Base-by-base conservation (phyloP, 805 yeast species). In the Debaryomyces hansenii region DNA sequence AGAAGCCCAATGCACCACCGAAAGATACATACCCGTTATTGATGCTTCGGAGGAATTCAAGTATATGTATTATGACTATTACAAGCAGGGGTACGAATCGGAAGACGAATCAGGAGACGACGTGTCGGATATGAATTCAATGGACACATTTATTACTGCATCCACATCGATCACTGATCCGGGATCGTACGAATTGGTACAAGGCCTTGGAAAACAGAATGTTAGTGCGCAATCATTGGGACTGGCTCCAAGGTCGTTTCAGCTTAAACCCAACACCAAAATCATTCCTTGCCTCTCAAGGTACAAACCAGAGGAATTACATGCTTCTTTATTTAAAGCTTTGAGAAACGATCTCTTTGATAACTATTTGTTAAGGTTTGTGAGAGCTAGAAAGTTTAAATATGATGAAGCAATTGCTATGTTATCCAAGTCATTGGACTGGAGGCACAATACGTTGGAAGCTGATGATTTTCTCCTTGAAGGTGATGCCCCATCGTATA, bases 361-460 rank as follows among this genome's bases (percentile, higher is more conserved):
- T 65, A 85, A 87, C 56, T 66, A 84, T 54, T 42, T 89, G 27
- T 73, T 91, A 58, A 78, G 96, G 57, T 91, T 85, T 58, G 67
- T 88, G 20, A 77, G 96, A 55, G 97, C 97, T 33, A 83, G 97
- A 67, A 90, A 90, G 67, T 90, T 90, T 84, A 82, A 86, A 53
- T 74, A 83, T 18, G 84, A 82, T 54, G 80, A 83, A 58, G 76
- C 90, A 0, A 62, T 87, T 46, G 70, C 72, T 16, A 90, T 90
- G 96, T 59, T 89, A 42, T 74, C 84, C n/a, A 73, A 78, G 50
- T 84, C 95, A 5, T 63, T 89, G 54, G 74, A 78, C 50, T 91
- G 97, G 96, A 82, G 97, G 60, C 51, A 71, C 12, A 73, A 75
- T 36, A 86, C 80, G 50, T 74, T 75, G 46, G 70, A 80, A 6